Evolutionary conservation across 805 yeast species (phyloP), one percentile per base, ranked within the genome.

Genomic region (Teunomyces aglyptinius): DNA sequence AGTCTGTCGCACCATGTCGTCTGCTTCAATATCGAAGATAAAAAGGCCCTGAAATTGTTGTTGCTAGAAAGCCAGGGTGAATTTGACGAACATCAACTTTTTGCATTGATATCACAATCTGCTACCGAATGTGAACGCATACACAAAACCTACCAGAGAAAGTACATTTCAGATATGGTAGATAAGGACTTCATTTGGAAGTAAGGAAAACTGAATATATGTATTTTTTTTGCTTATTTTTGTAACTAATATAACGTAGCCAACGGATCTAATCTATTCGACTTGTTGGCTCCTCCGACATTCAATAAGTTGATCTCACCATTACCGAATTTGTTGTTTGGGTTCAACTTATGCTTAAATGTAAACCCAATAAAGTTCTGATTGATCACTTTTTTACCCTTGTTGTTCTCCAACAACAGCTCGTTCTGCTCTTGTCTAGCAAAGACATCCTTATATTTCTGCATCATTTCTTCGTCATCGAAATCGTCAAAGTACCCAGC

Each of bases 401-500:
- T 73, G 46, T 78, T 75, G 36, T 77, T 77, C 43, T 85, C 91
- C 28, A 94, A 86, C 60, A 91, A 68, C 51, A 77, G 82, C 63
- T 91, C 97, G 58, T 88, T 85, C 52, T 86, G 88, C 24, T 80
- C 88, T 58, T 89, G 89, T 69, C 96, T 86, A 52, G 92, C 95
- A 75, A 94, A 84, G 11, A 94, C 99, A 59, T 94, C 99, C 59
- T 94, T 92, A 71, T 94, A 94, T 65, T 94, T 91, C 51, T 92
- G 94, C 98, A 94, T 90, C 64, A 92, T 96, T 40, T 87, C 90
- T 64, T 92, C 98, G 65, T 90, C 94, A 49, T 89, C 89, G 65
- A 94, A 94, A 66, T 94, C 99, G 68, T 94, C 99, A 63, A 94
- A 94, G 69, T 94, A 94, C 1, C 99, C 99, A 0, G 98, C 98